Evolutionary conservation across 345 rosid species (phyloP), one percentile per base, ranked within the genome.

Genomic region (Streptanthus diversifolius): DNA sequence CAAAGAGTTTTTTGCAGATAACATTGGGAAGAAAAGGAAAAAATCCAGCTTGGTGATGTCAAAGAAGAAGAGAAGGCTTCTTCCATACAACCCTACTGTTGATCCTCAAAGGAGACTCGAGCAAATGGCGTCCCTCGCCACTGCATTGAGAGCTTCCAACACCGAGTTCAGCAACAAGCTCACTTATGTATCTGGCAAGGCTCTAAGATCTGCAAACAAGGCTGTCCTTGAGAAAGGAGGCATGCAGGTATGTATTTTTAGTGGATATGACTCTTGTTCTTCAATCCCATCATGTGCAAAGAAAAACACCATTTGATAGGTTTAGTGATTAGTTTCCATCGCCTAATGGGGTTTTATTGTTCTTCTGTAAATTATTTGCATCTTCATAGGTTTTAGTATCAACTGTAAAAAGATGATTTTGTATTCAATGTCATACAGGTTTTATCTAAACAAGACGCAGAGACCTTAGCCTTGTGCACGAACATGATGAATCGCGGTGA

Each of bases 61-160:
- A 27, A 95, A 95, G 77, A 95, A 84, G 85, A 95, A 80, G 77
- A 81, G 96, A 41, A 88, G 70, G 78, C 61, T 91, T 40, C 77
- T 95, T 71, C 86, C 90, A 2, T 91, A 81, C 76, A 77, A n/a
- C 62, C 92, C 99, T 55, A 80, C 81, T 9, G 83, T 81, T 63
- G 91, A 91, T 79, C 87, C 85, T 12, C 70, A 75, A 14, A 73
- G 87, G 71, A 87, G 88, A 63, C 65, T 91, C 40, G 81, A 81
- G 73, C 99, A 95, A 75, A 95, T 95, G 97, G 91, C 93, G 27
- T 87, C 99, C 14, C 85, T 95, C 5, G 99, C 99, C 5, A 82
- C 92, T 3, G 97, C 99, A 2, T 79, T 95, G 73, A 85, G 73
- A 57, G 80, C 97, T 13, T 85, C 91, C 0, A 70, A 82, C 30